These are phyloP conservation scores for Tylopilus subfusipes DNA, from an alignment of 768 basidiomycete species.

Conservation along the genomic window DNA sequence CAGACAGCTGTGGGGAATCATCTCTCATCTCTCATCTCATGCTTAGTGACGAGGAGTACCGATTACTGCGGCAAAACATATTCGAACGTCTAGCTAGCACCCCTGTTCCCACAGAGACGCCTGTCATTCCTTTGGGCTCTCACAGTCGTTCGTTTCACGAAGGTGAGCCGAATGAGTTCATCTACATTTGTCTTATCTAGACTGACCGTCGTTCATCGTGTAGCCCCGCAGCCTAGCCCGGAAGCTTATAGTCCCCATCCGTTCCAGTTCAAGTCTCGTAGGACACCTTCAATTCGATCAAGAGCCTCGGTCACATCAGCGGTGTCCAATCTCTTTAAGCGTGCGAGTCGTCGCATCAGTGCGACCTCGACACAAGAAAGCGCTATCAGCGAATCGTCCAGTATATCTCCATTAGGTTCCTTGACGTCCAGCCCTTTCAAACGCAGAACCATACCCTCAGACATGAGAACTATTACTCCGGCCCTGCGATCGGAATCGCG, in stretches of 20 bases:
- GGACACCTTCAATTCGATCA: conserved; percentile 52
- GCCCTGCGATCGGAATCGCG: conserved; percentile 34
- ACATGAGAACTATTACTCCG: conserved; percentile 31
- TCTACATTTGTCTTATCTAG: background rate
- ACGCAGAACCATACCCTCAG: conserved; percentile 43
- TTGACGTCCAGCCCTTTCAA: conserved; percentile 34
- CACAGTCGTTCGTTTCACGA: conserved; percentile 27
- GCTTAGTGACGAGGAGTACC: conserved; percentile 79
- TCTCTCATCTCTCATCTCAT: conserved; percentile 4
- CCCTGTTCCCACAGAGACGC: conserved; percentile 55
- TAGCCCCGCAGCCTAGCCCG: conserved; percentile 19
- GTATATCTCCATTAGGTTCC: conserved; percentile 34
- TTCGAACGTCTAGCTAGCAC: conserved; percentile 73
- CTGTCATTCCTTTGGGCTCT: conserved; percentile 55
- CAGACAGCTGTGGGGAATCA: background rate
- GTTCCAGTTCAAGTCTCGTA: conserved; percentile 34
- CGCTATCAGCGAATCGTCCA: conserved; percentile 43
- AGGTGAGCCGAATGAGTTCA: conserved; percentile 1
- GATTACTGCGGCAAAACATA: conserved; percentile 76
- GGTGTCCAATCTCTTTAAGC: conserved; percentile 50
- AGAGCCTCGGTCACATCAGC: conserved; percentile 50
- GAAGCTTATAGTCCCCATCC: conserved; percentile 25
- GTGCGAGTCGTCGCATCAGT: conserved; percentile 38
- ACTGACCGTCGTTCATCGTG: conserved; percentile 6
- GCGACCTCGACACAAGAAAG: conserved; percentile 41